Base-by-base conservation (phyloP, 768 basidiomycete genomes). In the Termitomyces sp. region DNA sequence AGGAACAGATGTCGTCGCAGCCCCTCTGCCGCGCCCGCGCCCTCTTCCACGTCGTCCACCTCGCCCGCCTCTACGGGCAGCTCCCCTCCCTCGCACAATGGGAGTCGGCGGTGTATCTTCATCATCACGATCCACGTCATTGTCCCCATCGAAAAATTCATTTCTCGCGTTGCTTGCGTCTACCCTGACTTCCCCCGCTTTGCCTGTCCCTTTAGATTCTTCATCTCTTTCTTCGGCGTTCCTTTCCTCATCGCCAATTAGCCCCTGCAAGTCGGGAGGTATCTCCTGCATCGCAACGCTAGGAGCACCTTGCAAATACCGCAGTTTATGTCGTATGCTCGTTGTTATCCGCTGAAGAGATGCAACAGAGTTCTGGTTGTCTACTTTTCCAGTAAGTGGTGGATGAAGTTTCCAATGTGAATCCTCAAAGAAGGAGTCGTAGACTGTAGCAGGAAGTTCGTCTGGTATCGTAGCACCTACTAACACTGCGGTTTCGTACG, bases 241-340 rank as follows among this genome's bases (percentile, higher is more conserved):
- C 57, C 57, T 62, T 50, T 60, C 65, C 61, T 64, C 70, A 65
- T 87, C 85, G 4, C 80, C 84, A 30, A 95, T 70, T 66, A 91
- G 80, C 1, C 84, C 88, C 61, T 86, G 87, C 16, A 99, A 74
- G 65, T 95, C 89, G 0, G 95, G 95, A 4, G 97, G 96, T 28
- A 98, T 92, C 72, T 98, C 94, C 66, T 94, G 91, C 91, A 98
- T 90, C 63, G 86, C 86, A 10, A 98, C 92, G 68, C 92, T 94
- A n/a, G 96, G 96, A 43, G 96, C 97, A 33, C 95, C 94, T 60
- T 94, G 89, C 14, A 98, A 76, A 70, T 94, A 98, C 32, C 96
- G 80, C 45, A 99, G 75, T 70, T 96, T 94, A 65, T 88, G 93
- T 28, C 88, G 83, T 47, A 95, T 87, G 60, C 80, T 86, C 58